Conservation (phyloP, 371 early-diverging fungal species). For the Mortierella sp. region DNA sequence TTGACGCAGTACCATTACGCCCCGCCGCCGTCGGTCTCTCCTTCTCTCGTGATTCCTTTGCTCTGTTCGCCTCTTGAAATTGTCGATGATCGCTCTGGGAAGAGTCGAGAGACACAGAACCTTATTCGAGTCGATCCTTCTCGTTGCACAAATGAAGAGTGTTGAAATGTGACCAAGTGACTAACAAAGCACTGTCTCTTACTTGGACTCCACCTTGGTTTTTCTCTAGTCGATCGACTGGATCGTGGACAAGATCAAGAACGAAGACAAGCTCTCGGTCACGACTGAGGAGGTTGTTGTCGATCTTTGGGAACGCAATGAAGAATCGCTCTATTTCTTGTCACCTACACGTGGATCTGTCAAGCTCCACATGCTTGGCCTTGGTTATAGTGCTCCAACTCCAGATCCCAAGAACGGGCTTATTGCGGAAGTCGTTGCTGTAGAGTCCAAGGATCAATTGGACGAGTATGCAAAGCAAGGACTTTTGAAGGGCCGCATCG, state of each 20-base stretch:
- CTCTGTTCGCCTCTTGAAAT: too few species aligned
- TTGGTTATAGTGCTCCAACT: conserved; percentile 63
- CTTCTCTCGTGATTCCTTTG: too few species aligned
- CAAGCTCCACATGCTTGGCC: conserved; percentile 58
- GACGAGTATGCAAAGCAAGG: conserved; percentile 43
- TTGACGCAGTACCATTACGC: too few species aligned
- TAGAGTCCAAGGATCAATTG: conserved; percentile 58
- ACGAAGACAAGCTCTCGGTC: conserved; percentile 53
- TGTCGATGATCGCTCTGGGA: too few species aligned
- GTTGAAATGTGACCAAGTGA: neutral
- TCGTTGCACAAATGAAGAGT: neutral
- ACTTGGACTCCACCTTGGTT: neutral
- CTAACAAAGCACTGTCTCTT: too few species aligned
- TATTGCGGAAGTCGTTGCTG: conserved; percentile 59
- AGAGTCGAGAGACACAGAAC: too few species aligned
- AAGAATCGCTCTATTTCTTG: conserved; percentile 59
- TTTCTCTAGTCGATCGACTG: conserved; percentile 58
- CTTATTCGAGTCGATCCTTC: too few species aligned
- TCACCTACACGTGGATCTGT: conserved; percentile 60
- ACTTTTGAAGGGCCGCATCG: conserved; percentile 58
- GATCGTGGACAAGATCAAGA: conserved; percentile 54
- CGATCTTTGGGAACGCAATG: conserved; percentile 59
- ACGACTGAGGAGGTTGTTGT: conserved; percentile 63
- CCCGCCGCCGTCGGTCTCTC: too few species aligned
- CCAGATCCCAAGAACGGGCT: conserved; percentile 54